Evolutionary conservation across 768 basidiomycete species (phyloP).

Genomic region (Termitomyces sp.): DNA sequence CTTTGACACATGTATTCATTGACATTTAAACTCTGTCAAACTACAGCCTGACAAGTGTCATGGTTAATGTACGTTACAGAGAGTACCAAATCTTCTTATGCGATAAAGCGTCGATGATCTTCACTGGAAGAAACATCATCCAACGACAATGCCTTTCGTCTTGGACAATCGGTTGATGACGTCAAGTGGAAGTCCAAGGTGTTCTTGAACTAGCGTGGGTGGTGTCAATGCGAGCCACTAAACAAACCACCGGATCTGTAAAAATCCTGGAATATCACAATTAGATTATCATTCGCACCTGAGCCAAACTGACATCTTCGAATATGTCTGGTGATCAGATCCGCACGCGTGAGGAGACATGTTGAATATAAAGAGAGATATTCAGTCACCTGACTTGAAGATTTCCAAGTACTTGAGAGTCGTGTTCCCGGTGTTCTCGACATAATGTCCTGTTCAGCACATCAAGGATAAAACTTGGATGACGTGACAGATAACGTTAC

Average conservation of each 20-base stretch:
- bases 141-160: slow-evolving; percentile 33
- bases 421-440: slow-evolving; percentile 48
- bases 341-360: background rate
- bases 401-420: slow-evolving; percentile 44
- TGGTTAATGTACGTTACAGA: background rate
- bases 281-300: slow-evolving; percentile 23
- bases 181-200: slow-evolving; percentile 8
- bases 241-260: background rate
- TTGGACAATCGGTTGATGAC: slow-evolving; percentile 29
- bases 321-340: slow-evolving; percentile 17
- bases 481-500: slow-evolving; percentile 17
- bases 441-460: slow-evolving; percentile 35
- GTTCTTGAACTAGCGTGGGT: slow-evolving; percentile 13
- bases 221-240: slow-evolving; percentile 21
- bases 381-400: slow-evolving; percentile 32
- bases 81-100: background rate
- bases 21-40: background rate
- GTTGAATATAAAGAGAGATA: background rate
- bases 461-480: slow-evolving; percentile 3
- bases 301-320: slow-evolving; percentile 37
- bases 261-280: background rate
- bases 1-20: background rate
- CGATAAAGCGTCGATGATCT: background rate
- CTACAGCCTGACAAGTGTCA: background rate
- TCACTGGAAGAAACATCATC: slow-evolving; percentile 2